Percentiles rank a stretch among this genome's conserved stretches.
These are phyloP conservation scores for Thielaviopsis euricoi DNA, from an alignment of 2,329 filamentous ascomycete species.

Conservation along the genomic window DNA sequence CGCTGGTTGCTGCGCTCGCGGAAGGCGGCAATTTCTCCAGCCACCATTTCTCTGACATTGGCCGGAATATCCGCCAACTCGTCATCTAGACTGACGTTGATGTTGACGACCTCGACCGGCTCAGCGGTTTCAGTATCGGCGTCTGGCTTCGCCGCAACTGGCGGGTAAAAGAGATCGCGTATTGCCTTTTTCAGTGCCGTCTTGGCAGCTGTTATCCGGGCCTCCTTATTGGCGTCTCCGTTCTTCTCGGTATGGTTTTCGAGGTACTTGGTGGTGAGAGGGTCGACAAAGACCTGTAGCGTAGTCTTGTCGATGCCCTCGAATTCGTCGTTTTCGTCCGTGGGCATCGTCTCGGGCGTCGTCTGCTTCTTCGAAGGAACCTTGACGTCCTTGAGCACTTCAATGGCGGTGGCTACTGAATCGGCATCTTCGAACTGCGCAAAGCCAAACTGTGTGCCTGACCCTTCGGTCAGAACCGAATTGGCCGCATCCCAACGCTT, in stretches of 20 bases:
- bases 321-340: conserved; percentile 24
- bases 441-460: conserved; percentile 80
- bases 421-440: conserved; percentile 88
- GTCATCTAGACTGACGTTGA: conserved; percentile 74
- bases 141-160: conserved; percentile 31
- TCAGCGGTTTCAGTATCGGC: conserved; percentile 48
- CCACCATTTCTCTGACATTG: conserved; percentile 90
- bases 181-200: conserved; percentile 52
- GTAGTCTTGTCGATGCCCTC: conserved; percentile 50
- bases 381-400: conserved; percentile 66
- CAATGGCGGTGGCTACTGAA: conserved; percentile 69
- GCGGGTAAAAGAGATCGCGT: conserved; percentile 55
- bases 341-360: conserved; percentile 25
- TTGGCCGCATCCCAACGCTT: conserved; percentile 71
- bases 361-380: conserved; percentile 65
- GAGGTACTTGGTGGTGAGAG: conserved; percentile 69
- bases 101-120: conserved; percentile 73
- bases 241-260: conserved; percentile 41
- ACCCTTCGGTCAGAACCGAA: conserved; percentile 45
- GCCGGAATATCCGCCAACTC: conserved; percentile 89
- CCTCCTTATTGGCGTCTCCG: conserved; percentile 24
- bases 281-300: conserved; percentile 62
- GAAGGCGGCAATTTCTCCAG: conserved; percentile 86
- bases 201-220: conserved; percentile 53
- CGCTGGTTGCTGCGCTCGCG: conserved; percentile 77